Evolutionary conservation across 2,329 filamentous ascomycete genomes (phyloP), one percentile per base, ranked within the genome.

Genomic region (Delphinella strobiligena): DNA sequence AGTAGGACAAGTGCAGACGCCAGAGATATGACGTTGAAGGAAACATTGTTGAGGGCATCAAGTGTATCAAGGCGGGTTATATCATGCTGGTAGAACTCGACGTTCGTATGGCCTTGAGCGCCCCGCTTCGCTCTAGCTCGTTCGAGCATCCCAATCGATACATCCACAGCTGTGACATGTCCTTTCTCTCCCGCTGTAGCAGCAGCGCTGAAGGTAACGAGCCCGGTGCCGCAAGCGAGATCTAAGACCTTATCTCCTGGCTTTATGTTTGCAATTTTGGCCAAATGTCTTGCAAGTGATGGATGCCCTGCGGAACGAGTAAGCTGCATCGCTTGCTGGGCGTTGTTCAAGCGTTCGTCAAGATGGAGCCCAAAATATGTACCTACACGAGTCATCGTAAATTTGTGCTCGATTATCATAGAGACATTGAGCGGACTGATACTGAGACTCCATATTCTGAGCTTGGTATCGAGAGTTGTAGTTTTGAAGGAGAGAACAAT

Each of bases 181-280:
- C 63, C 63, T 5, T 47, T 41, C 9, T 55, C 42, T 0, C 62
- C 63, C 4, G 66, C 60, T 4, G 47, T 52, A n/a, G 60, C 50
- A 7, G 59, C 54, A 24, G 58, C 59, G 7, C 56, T 52, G 45
- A 65, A 59, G 1, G 57, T 59, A 12, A 67, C 51, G 0, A 67
- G 55, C 4, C 65, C 66, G 5, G 64, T 68, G 4, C 64, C 64
- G 43, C 63, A 67, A 4, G 64, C 64, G 11, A 68, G 52, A 39
- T 68, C 65, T 9, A 68, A 55, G 15, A 68, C 49, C 16, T 56
- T 41, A 36, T 65, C 56, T 18, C 62, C 63, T 10, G 56, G 50
- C 34, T 48, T 33, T 4, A 51, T 39, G 4, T 45, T 35, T 4
- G 49, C 36, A 9, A 48, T 45, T 19, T 58, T 51, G 5, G 59